Conservation (phyloP, 2,329 filamentous ascomycete species). For the Aspergillus hortae region DNA sequence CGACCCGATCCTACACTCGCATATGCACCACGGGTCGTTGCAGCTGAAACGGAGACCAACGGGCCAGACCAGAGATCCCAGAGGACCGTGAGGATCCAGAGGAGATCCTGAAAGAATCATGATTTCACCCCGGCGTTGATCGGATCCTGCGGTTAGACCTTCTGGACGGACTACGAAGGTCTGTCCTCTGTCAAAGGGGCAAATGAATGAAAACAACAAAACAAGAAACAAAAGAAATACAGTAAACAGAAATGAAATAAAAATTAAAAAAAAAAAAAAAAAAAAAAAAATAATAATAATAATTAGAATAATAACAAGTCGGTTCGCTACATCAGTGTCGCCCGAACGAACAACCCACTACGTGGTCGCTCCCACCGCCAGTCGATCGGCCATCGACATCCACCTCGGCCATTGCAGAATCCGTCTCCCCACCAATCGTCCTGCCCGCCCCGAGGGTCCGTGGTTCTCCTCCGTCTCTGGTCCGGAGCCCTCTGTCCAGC, state of each 20-base stretch:
- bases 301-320: too few species aligned
- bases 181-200: too few species aligned
- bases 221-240: background rate
- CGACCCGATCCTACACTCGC: conserved; percentile 13
- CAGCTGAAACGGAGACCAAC: conserved; percentile 18
- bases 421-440: background rate
- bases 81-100: too few species aligned
- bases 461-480: background rate
- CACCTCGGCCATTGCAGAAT: conserved; percentile 8
- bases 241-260: background rate
- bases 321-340: too few species aligned
- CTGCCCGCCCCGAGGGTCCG: background rate
- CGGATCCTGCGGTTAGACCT: conserved; percentile 4
- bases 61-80: too few species aligned
- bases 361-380: conserved; percentile 22
- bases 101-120: too few species aligned
- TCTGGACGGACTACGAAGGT: too few species aligned
- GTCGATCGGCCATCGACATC: conserved; percentile 13
- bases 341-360: conserved; percentile 2
- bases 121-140: background rate
- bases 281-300: background rate
- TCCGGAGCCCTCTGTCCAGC: too few species aligned
- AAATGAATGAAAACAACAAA: too few species aligned
- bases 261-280: background rate
- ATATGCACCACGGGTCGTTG: conserved; percentile 24